These are phyloP conservation scores for Penicillium capsulatum DNA, from an alignment of 2,329 filamentous ascomycete species.

Conservation along the genomic window DNA sequence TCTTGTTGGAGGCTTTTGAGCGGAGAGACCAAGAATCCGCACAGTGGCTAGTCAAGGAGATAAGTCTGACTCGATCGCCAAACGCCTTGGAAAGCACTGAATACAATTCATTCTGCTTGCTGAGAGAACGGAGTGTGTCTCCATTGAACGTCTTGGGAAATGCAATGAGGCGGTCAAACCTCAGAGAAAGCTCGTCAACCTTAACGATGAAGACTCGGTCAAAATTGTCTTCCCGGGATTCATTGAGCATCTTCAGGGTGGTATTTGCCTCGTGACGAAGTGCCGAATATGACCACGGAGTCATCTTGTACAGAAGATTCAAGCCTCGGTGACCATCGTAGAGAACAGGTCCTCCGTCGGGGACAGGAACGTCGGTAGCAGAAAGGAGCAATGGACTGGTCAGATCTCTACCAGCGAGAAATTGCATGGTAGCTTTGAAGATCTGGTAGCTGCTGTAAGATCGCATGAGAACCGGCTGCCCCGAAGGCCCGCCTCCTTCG, in stretches of 20 bases:
- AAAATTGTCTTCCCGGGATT: slow-evolving; percentile 73
- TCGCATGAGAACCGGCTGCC: slow-evolving; percentile 66
- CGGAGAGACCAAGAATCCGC: slow-evolving; percentile 48
- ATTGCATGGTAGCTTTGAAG: slow-evolving; percentile 92
- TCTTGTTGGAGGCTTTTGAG: slow-evolving; percentile 31
- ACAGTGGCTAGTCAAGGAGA: slow-evolving; percentile 54
- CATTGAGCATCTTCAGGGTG: slow-evolving; percentile 70
- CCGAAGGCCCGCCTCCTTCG: slow-evolving; percentile 68
- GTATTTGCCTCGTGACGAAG: slow-evolving; percentile 70
- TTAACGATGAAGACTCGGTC: slow-evolving; percentile 73
- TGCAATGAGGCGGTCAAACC: slow-evolving; percentile 53
- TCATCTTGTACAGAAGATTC: slow-evolving; percentile 90
- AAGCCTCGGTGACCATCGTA: slow-evolving; percentile 71
- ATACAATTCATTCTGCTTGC: slow-evolving; percentile 49
- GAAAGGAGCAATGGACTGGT: slow-evolving; percentile 58
- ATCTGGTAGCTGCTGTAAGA: slow-evolving; percentile 88
- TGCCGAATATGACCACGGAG: slow-evolving; percentile 70
- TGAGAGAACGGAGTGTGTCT: slow-evolving; percentile 28
- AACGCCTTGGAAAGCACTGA: slow-evolving; percentile 65
- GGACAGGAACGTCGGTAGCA: slow-evolving; percentile 30
- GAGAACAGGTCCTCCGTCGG: slow-evolving; percentile 60
- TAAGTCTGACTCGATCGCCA: slow-evolving; percentile 66
- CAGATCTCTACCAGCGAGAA: slow-evolving; percentile 70
- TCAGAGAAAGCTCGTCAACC: slow-evolving; percentile 48
- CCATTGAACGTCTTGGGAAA: slow-evolving; percentile 28